These are phyloP conservation scores for Daedaleopsis sinensis DNA, from an alignment of 768 basidiomycete species.

Conservation along the genomic window DNA sequence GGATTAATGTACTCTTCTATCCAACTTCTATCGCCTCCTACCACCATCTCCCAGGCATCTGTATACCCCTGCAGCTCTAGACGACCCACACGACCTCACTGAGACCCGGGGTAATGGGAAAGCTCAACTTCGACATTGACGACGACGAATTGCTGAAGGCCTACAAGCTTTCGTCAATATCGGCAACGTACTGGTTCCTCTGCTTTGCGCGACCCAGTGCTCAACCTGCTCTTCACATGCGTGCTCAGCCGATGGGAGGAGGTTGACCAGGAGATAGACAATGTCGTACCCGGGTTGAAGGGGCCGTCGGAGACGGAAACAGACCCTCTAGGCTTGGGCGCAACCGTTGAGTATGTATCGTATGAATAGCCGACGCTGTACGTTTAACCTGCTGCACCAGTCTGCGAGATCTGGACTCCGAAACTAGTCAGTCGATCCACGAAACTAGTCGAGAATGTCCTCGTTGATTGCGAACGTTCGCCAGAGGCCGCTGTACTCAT, in stretches of 20 bases:
- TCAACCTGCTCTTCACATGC: not conserved
- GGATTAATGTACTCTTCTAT: not conserved
- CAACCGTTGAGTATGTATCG: slow-evolving; percentile 54
- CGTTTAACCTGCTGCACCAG: slow-evolving; percentile 38
- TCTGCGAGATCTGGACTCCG: slow-evolving; percentile 69
- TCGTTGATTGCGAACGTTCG: not conserved
- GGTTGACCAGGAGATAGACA: slow-evolving; percentile 81
- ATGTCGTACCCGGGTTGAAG: slow-evolving; percentile 71
- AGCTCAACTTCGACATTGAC: slow-evolving; percentile 71
- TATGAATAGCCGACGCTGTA: slow-evolving; percentile 3
- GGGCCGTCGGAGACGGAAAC: slow-evolving; percentile 61
- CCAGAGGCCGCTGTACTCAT: slow-evolving; percentile 82
- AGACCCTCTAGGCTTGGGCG: slow-evolving; percentile 82
- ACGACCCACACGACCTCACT: not conserved
- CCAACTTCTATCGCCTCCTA: not conserved
- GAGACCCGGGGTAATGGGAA: slow-evolving; percentile 42
- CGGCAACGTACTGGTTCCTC: slow-evolving; percentile 60
- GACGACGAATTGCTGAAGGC: slow-evolving; percentile 85
- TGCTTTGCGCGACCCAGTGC: not conserved
- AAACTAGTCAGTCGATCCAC: slow-evolving; percentile 61
- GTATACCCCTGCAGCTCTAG: not conserved
- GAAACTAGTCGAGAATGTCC: not conserved
- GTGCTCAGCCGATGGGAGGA: slow-evolving; percentile 82
- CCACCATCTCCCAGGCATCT: not conserved
- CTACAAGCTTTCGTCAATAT: slow-evolving; percentile 79